phyloP scores from a whole-genome alignment of 495 filamentous ascomycete genomes.

The Xylaria nigripes region DNA sequence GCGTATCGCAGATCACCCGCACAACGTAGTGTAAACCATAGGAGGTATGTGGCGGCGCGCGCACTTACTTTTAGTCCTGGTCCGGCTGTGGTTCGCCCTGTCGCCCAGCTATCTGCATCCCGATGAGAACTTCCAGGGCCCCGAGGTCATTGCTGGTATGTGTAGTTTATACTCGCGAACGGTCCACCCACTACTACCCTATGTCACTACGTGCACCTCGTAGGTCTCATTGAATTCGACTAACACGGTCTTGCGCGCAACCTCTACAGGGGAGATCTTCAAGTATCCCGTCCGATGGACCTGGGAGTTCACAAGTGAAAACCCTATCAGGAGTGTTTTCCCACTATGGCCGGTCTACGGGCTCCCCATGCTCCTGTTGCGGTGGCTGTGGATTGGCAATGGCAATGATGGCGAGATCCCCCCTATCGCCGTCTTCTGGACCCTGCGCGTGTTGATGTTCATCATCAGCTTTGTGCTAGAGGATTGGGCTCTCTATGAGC shows the following conservation, averaged over 20 bases:
- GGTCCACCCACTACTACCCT: too few species aligned
- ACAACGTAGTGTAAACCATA: too few species aligned
- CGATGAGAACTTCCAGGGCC: slow-evolving; percentile 97
- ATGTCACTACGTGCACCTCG: background rate
- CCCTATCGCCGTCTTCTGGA: slow-evolving; percentile 79
- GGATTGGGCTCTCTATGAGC: slow-evolving; percentile 93
- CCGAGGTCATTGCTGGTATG: slow-evolving; percentile 93
- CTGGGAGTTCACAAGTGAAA: slow-evolving; percentile 86
- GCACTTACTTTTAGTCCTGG: slow-evolving; percentile 73
- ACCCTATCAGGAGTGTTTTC: slow-evolving; percentile 89
- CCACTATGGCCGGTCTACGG: slow-evolving; percentile 93
- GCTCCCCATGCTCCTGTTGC: slow-evolving; percentile 80
- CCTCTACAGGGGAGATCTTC: slow-evolving; percentile 68
- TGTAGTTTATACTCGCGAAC: background rate
- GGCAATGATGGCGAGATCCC: slow-evolving; percentile 50
- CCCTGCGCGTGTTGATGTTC: slow-evolving; percentile 81
- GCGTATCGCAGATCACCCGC: slow-evolving; percentile 6
- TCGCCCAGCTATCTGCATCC: slow-evolving; percentile 95
- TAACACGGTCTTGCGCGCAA: slow-evolving; percentile 13
- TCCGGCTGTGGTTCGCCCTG: slow-evolving; percentile 89
- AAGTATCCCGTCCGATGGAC: slow-evolving; percentile 75
- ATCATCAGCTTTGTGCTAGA: slow-evolving; percentile 88
- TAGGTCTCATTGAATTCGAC: slow-evolving; percentile 9
- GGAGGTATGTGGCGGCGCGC: slow-evolving; percentile 79
- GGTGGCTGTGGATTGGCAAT: slow-evolving; percentile 70